Evolutionary conservation across 192 early-diverging fungal species (phyloP), one percentile per base, ranked within the genome.

Genomic region (Umbelopsis ramanniana): DNA sequence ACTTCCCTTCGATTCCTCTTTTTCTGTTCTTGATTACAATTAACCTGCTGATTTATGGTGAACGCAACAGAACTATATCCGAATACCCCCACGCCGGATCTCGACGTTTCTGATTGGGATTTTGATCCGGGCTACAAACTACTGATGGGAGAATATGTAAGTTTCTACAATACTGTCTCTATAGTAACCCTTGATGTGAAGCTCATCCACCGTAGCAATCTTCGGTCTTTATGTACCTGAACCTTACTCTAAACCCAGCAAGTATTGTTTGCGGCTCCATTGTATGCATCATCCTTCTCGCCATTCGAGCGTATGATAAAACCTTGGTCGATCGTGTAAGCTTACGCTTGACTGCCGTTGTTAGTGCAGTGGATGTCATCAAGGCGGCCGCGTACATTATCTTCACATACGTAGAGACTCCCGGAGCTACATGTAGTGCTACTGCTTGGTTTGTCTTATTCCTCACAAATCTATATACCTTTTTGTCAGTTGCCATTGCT

Each of bases 401-500:
- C 12, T 68, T 68, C n/a, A 68, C 67, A 10, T 68, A 43, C 45
- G 23, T 68, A 24, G 67, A 2, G 6, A 68, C 67, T 40, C 67
- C 67, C 10, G 67, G 67, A 14, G 17, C 11, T 2, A 22, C 17
- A 9, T 68, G 67, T 45, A 45, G 35, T 5, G 5, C 22, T 33
- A 68, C 67, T 40, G 29, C 67, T 10, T 68, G 67, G 67, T 40
- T 68, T 7, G 67, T 68, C 1, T 21, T 68, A 19, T 68, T 68
- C 40, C 67, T 68, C 12, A 68, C 67, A 7, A 68, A 68, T 24
- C 9, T 26, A 15, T 68, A 68, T 21, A 68, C 67, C 4, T 68
- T 68, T 47, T 45, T 68, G 3, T 68, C 67, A 0, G 67, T 68
- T n/a, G 67, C 67, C 17, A 68, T 68, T 45, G 67, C 67, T n/a